Percentiles rank a stretch among this genome's conserved stretches.
Evolutionary conservation across 768 basidiomycete species (phyloP).

Genomic region (Sistotremastrum suecicum): DNA sequence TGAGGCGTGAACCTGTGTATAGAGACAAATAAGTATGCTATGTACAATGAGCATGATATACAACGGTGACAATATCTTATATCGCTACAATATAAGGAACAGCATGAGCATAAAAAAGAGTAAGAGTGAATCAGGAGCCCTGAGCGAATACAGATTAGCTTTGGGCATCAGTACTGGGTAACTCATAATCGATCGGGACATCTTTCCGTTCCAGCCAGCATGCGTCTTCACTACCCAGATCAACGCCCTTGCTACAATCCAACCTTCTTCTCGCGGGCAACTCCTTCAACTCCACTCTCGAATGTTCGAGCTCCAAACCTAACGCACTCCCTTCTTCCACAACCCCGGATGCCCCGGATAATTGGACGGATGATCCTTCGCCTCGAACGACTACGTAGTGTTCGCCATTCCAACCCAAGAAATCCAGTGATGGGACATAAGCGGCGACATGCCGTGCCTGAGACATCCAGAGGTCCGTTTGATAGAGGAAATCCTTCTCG

Average conservation of each 20-base stretch:
- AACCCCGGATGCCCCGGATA: constrained; percentile 2
- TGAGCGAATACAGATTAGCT: too few species aligned
- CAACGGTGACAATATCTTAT: too few species aligned
- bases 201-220: constrained; percentile 60
- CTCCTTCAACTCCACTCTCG: constrained; percentile 36
- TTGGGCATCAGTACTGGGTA: constrained; percentile 26
- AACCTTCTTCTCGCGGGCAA: constrained; percentile 39
- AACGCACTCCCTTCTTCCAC: neutral
- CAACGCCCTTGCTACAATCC: constrained; percentile 54
- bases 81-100: too few species aligned
- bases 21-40: too few species aligned
- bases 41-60: too few species aligned
- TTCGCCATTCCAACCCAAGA: constrained; percentile 62
- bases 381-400: constrained; percentile 47
- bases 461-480: constrained; percentile 42
- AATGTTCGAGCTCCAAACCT: too few species aligned
- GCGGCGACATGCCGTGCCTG: constrained; percentile 36
- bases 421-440: constrained; percentile 39
- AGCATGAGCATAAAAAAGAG: too few species aligned
- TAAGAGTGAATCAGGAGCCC: too few species aligned
- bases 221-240: constrained; percentile 46
- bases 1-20: too few species aligned
- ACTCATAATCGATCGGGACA: constrained; percentile 64
- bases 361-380: constrained; percentile 8
- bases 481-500: constrained; percentile 42